Base-by-base conservation (phyloP, 1,284 basidiomycete species). In the Trametes pubescens region DNA sequence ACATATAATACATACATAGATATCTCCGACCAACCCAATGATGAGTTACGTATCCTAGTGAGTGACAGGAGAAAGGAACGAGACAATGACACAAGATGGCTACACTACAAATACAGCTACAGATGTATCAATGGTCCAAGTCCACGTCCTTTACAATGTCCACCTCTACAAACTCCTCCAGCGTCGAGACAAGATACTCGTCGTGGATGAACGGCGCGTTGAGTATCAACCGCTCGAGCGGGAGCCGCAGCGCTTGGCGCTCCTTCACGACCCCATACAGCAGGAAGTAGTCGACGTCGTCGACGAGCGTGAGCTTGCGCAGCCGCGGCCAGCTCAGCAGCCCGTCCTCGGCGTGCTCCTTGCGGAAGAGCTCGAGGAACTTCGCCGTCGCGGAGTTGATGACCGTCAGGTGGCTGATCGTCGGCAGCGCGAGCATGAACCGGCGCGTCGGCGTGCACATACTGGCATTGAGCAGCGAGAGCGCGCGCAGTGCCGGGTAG, bases 191-290 rank as follows among this genome's bases (percentile, higher is more conserved):
- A 32, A 70, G 65, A 26, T 66, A 59, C 18, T 64, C 62, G 55
- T 69, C 71, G 47, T 69, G 69, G n/a, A 72, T 66, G 53, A 71
- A 74, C 46, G 70, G 68, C 35, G 71, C 69, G 48, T 74, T 70
- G 21, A 74, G 66, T 43, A 73, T 66, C 46, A 74, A 59, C 8
- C 70, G 65, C 40, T 69, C 60, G 57, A 74, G 59, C 21, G 73
- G 71, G 44, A 64, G 40, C 4, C 63, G 64, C 35, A 66, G 56
- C 35, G 65, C 68, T 21, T 69, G 65, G 37, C 73, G 71, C 57
- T 69, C 68, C 22, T 56, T 26, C 46, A 74, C 68, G 40, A 73
- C 68, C 5, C 65, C 66, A 49, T 70, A 60, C 21, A 74, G 65
- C 21, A 64, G 59, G 58, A 70, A 69, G 46, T 73, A 71, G 58